Evolutionary conservation across 1,284 basidiomycete genomes (phyloP), one percentile per base, ranked within the genome.

Genomic region (Chiua sp.): DNA sequence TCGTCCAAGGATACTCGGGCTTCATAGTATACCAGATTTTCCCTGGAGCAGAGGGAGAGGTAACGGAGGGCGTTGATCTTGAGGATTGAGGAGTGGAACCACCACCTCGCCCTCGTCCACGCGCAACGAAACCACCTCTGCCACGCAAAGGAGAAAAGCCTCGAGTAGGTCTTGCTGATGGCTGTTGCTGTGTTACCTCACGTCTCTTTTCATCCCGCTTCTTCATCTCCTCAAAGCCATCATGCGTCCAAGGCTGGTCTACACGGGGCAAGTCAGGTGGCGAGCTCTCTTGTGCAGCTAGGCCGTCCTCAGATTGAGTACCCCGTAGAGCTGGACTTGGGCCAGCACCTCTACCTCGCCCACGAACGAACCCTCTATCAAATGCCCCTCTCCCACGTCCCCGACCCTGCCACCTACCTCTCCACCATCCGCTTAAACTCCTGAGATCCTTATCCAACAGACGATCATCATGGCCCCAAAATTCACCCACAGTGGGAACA

Each of bases 381-480:
- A 80, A 79, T 11, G 76, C 73, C 7, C 84, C 86, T 59, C 85
- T 76, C 13, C 87, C 87, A 46, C 89, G 82, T 15, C 86, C 84
- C 20, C 88, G 82, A 50, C 85, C 83, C 68, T 89, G 84, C 87
- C 91, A 89, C 59, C 84, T 84, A 48, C 87, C 91, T 64, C 90
- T 81, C 92, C 91, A 91, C 92, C 90, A 94, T 11, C 82, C 87
- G 78, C 88, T 92, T 60, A 92, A 77, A 74, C 86, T 89, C 60
- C 88, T 84, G 55, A 91, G 75, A 65, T 88, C 87, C 78, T 87
- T 91, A 77, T 87, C 91, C 73, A 89, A 77, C 63, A 90, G 78
- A 52, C 94, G 87, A 73, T 96, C 93, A 72, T 96, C 94, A 70
- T 96, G 94, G 11, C 91, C 89, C 93, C 93, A 96, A 70, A 96